Evolutionary conservation across 2,329 filamentous ascomycete genomes (phyloP).

Genomic region (Fusarium nelsonii): DNA sequence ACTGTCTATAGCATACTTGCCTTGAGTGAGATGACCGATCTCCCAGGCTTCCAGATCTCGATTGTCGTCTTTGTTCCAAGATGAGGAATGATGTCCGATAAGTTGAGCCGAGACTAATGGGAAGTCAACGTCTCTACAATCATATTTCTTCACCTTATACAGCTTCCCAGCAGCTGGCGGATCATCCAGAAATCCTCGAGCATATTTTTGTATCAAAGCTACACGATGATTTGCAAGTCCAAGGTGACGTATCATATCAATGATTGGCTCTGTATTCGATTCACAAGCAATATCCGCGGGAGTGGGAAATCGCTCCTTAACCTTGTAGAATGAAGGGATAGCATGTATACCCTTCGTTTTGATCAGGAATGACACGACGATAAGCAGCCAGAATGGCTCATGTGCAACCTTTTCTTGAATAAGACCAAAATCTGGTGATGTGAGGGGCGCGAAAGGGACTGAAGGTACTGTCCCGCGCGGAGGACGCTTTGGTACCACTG

Average conservation of each 20-base stretch:
- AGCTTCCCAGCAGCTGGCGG: constrained; percentile 71
- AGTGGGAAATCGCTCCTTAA: constrained; percentile 77
- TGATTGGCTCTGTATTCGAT: constrained; percentile 63
- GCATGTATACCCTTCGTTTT: constrained; percentile 80
- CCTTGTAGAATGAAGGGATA: constrained; percentile 78
- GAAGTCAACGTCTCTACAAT: constrained; percentile 51
- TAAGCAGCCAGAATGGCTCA: constrained; percentile 82
- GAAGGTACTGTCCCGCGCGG: constrained; percentile 63
- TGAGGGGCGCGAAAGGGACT: constrained; percentile 76
- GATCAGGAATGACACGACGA: constrained; percentile 88
- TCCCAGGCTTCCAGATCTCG: constrained; percentile 73
- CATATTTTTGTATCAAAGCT: constrained; percentile 75
- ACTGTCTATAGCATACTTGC: constrained; percentile 86
- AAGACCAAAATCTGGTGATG: constrained; percentile 75
- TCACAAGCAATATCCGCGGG: constrained; percentile 70
- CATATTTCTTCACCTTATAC: constrained; percentile 65
- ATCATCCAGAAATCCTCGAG: constrained; percentile 72
- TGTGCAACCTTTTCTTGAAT: constrained; percentile 83
- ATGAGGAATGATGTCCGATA: background rate
- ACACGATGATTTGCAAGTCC: constrained; percentile 79
- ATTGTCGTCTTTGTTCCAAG: constrained; percentile 5
- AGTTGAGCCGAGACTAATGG: background rate
- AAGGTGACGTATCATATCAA: constrained; percentile 74
- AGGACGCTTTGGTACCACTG: constrained; percentile 49
- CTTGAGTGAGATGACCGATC: constrained; percentile 85